Percentiles rank a stretch among this genome's conserved stretches.
Evolutionary conservation across 169 alveolate genomes (phyloP).

Genomic region (Eimeria praecox): DNA sequence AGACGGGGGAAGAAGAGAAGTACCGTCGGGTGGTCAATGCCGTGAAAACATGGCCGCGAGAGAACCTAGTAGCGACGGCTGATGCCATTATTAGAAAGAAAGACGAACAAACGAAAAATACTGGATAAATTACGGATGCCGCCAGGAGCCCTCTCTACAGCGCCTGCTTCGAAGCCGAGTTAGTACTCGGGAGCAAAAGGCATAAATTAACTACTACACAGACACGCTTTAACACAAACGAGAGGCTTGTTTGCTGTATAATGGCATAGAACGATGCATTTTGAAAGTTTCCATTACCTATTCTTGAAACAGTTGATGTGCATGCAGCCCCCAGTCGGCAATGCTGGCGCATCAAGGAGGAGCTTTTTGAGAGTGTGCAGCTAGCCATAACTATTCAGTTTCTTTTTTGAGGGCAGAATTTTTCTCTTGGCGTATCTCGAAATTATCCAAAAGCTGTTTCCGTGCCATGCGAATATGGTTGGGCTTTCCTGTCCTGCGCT

Average conservation of each 20-base stretch:
- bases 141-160: not conserved
- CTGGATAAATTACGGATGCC: not conserved
- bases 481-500: not conserved
- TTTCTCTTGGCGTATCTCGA: not conserved
- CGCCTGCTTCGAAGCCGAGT: not conserved
- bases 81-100: not conserved
- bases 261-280: not conserved
- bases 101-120: not conserved
- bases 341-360: not conserved
- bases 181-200: not conserved
- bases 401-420: not conserved
- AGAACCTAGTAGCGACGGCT: not conserved
- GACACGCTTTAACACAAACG: not conserved
- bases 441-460: not conserved
- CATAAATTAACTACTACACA: not conserved
- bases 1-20: slow-evolving; percentile 13
- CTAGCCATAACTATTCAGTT: not conserved
- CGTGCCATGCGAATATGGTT: not conserved
- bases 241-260: not conserved
- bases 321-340: slow-evolving; percentile 51
- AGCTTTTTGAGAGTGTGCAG: not conserved
- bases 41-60: not conserved
- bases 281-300: not conserved
- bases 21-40: not conserved
- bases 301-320: not conserved